Percentiles rank a stretch among this genome's conserved stretches.
Evolutionary conservation across 2,329 filamentous ascomycete species (phyloP).

Genomic region (Elsinoe arachidis): DNA sequence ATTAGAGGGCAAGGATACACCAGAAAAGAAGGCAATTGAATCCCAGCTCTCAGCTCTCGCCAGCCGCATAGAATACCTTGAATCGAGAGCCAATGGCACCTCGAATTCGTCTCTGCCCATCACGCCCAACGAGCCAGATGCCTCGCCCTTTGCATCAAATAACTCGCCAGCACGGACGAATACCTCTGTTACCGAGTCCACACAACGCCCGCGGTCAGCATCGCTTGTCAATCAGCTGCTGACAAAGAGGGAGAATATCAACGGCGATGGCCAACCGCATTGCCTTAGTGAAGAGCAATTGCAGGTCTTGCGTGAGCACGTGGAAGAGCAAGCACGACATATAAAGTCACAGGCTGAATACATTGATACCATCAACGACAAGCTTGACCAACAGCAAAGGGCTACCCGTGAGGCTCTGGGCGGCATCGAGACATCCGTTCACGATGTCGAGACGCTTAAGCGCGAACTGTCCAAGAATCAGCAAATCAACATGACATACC

Average conservation of each 20-base stretch:
- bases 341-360: conserved; percentile 81
- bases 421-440: conserved; percentile 68
- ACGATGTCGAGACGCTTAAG: conserved; percentile 84
- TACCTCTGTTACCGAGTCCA: conserved; percentile 20
- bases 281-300: conserved; percentile 73
- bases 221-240: conserved; percentile 45
- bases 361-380: conserved; percentile 74
- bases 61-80: conserved; percentile 69
- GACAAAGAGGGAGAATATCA: conserved; percentile 44
- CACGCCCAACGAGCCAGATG: conserved; percentile 63
- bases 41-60: conserved; percentile 72
- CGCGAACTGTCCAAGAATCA: conserved; percentile 94
- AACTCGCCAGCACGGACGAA: conserved; percentile 24
- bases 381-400: conserved; percentile 76
- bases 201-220: conserved; percentile 30
- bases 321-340: conserved; percentile 87
- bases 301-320: conserved; percentile 76
- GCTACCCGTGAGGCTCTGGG: conserved; percentile 75
- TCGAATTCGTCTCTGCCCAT: conserved; percentile 52
- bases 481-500: conserved; percentile 96
- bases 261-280: conserved; percentile 35
- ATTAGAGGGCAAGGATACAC: conserved; percentile 67
- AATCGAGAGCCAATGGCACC: conserved; percentile 60
- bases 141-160: conserved; percentile 52
- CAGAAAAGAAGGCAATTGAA: conserved; percentile 72